Evolutionary conservation across 768 basidiomycete genomes (phyloP), one percentile per base, ranked within the genome.

Genomic region (Phlegmacium glaucopus): DNA sequence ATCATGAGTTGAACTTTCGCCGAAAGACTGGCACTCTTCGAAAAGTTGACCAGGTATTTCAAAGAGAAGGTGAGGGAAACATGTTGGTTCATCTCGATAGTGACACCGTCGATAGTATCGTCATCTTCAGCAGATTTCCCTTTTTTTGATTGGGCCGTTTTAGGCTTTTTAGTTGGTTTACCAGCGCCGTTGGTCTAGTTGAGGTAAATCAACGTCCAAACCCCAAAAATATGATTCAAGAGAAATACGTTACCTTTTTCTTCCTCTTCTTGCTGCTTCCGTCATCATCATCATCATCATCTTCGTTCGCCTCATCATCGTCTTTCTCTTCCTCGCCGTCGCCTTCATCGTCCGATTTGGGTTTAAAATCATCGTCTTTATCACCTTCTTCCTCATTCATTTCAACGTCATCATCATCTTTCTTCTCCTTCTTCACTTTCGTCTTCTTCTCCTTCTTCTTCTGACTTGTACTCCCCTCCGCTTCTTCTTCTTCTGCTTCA

Each of bases 41-140:
- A 82, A 61, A 99, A 98, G 72, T 96, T 97, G 66, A 90, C 85
- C 25, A 98, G 84, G 69, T 98, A 99, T 68, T 97, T 98, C 58
- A 98, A 74, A 27, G 90, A 93, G 75, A 98, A 98, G 1, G 94
- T 97, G 41, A 98, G 75, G 36, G 83, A 80, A 52, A 99, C 95
- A 53, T 90, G 83, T 63, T 88, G 85, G 61, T 92, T 90, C 79
- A 96, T 87, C 67, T 89, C 82, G 61, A 96, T 87, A 51, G 70
- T 65, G 40, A 95, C 85, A 39, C 75, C 80, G 10, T 70, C 69
- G 0, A 62, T 62, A 11, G 73, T 72, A 4, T 80, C 78, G 2
- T 78, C 76, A 15, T 76, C 77, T 0, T 65, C 65, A 18, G 68
- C 80, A 44, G 69, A 70, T 51, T 79, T 80, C 60, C 85, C 85